phyloP scores from a whole-genome alignment of 345 rosid species.

The Hypericum perforatum region DNA sequence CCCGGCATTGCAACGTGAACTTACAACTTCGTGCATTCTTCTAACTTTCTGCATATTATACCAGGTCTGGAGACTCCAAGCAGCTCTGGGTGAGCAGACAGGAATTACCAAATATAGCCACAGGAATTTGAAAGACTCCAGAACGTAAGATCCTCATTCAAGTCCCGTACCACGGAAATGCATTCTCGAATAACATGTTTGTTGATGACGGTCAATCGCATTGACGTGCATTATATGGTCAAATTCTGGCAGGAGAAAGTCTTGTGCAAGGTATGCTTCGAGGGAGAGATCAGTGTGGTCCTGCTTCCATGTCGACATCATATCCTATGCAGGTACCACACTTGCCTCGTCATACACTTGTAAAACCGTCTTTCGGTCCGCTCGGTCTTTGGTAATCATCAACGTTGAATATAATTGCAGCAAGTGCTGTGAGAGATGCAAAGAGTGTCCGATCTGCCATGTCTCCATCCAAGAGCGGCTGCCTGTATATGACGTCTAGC shows the following conservation, averaged over 20 bases:
- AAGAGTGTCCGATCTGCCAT: conserved; percentile 89
- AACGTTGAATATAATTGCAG: conserved; percentile 35
- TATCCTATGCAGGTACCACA: conserved; percentile 73
- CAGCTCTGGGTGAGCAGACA: conserved; percentile 92
- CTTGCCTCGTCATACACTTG: background rate
- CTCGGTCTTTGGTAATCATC: background rate
- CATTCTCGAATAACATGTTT: too few species aligned
- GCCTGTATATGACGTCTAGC: conserved; percentile 79
- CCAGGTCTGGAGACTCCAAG: conserved; percentile 98
- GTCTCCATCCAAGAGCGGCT: conserved; percentile 61
- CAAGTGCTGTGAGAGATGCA: conserved; percentile 79
- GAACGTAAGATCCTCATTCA: conserved; percentile 38
- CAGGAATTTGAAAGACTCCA: conserved; percentile 92
- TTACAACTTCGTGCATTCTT: background rate
- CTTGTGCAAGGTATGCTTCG: conserved; percentile 85
- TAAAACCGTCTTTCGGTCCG: background rate
- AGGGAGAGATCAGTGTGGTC: conserved; percentile 77
- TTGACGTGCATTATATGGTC: background rate
- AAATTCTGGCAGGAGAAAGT: conserved; percentile 69
- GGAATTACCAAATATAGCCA: conserved; percentile 83
- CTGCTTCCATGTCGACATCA: conserved; percentile 94
- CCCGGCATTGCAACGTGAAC: background rate
- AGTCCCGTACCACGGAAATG: background rate
- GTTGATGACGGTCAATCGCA: too few species aligned
- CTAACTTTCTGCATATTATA: background rate